phyloP scores from a whole-genome alignment of 1,284 basidiomycete genomes.

The Austroboletus novae-zelandiae region DNA sequence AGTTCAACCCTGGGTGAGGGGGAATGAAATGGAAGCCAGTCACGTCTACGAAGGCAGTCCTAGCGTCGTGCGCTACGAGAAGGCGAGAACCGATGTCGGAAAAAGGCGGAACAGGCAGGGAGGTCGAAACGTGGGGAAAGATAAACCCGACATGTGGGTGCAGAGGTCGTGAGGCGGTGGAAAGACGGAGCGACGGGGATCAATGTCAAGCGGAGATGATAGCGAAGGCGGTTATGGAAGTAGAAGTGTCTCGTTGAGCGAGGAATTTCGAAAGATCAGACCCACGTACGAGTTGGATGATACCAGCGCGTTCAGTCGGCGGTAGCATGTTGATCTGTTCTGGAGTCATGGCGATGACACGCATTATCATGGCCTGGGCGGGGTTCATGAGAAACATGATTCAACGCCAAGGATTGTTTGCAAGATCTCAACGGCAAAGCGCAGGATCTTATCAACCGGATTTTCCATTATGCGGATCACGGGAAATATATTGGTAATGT shows the following conservation, averaged over 20 bases:
- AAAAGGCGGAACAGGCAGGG: conserved; percentile 9
- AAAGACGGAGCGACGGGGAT: conserved; percentile 24
- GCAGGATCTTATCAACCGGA: neutral
- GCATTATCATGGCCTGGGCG: conserved; percentile 60
- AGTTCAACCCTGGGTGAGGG: conserved; percentile 8
- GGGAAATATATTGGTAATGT: conserved; percentile 3
- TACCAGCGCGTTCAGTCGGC: conserved; percentile 57
- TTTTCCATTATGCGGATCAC: conserved; percentile 3
- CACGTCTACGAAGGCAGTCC: conserved; percentile 35
- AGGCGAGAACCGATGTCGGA: conserved; percentile 11
- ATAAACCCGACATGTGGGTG: conserved; percentile 6
- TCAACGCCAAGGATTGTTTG: neutral
- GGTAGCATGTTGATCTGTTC: conserved; percentile 65
- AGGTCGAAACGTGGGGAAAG: conserved; percentile 14
- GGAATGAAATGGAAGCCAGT: conserved; percentile 5
- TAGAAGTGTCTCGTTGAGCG: conserved; percentile 7
- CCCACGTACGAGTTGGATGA: conserved; percentile 62
- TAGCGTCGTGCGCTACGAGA: conserved; percentile 36
- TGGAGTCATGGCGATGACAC: conserved; percentile 65
- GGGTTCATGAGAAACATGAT: conserved; percentile 11
- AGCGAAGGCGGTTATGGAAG: conserved; percentile 6
- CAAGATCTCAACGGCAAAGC: neutral
- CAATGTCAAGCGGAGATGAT: conserved; percentile 29
- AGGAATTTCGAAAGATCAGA: conserved; percentile 28
- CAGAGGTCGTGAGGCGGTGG: conserved; percentile 8